Percentiles rank a stretch among this genome's conserved stretches.
Conservation (phyloP, 1,284 basidiomycete genomes). For the Coniferiporia weirii region DNA sequence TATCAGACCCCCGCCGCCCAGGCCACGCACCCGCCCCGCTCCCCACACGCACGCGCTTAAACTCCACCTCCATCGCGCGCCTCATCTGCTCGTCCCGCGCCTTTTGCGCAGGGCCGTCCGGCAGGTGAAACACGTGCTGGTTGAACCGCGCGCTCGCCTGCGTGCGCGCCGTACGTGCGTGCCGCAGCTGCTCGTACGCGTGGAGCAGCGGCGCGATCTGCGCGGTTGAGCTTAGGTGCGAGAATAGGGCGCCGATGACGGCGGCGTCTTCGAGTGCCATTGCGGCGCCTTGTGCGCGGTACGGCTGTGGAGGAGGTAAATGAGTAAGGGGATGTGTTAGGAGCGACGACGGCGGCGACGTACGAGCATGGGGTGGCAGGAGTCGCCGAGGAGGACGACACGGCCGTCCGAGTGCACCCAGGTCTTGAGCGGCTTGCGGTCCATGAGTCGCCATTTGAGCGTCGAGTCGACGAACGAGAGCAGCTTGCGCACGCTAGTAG, state of each 20-base stretch:
- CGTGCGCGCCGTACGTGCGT: constrained; percentile 40
- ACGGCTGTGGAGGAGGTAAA: constrained; percentile 39
- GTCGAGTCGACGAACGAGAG: constrained; percentile 42
- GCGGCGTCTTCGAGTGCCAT: constrained; percentile 68
- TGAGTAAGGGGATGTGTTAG: background rate
- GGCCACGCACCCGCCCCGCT: background rate
- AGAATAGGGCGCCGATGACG: constrained; percentile 55
- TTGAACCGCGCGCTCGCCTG: constrained; percentile 46
- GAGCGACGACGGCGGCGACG: constrained; percentile 23
- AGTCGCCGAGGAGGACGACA: constrained; percentile 49
- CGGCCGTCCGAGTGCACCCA: constrained; percentile 48
- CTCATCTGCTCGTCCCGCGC: constrained; percentile 47
- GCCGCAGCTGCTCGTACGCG: constrained; percentile 50
- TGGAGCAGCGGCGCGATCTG: constrained; percentile 44
- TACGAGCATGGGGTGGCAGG: constrained; percentile 63
- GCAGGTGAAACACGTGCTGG: constrained; percentile 48
- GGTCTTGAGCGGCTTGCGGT: constrained; percentile 39
- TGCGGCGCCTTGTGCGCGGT: constrained; percentile 62
- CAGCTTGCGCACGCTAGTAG: constrained; percentile 41
- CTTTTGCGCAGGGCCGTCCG: constrained; percentile 49
- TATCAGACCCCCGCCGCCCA: background rate
- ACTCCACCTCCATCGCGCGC: constrained; percentile 38
- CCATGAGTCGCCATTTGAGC: constrained; percentile 47
- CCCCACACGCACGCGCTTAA: constrained; percentile 20
- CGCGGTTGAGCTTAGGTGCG: constrained; percentile 34